Evolutionary conservation across 139 green algal species (phyloP), one percentile per base, ranked within the genome.

Genomic region (Deuterostichococcus epilithicus): DNA sequence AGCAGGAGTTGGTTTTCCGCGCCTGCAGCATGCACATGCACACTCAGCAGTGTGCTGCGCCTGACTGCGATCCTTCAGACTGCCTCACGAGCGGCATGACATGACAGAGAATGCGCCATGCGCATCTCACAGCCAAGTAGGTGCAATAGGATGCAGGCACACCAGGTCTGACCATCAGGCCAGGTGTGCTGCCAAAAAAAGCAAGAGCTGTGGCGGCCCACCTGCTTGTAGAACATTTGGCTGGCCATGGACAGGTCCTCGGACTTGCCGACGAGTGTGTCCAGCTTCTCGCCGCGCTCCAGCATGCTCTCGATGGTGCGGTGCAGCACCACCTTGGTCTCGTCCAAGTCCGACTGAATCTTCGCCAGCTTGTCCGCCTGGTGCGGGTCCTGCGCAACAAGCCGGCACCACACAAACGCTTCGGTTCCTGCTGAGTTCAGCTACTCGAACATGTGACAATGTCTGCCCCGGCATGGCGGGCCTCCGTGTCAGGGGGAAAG

Each of bases 271-370:
- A 99, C 96, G 47, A 99, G 85, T 22, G 81, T 86, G 75, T 99
- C 96, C 45, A 99, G 83, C 90, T 98, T 98, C 85, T 99, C 96
- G 4, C 96, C 96, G 15, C 96, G 80, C 81, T 92, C 88, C 76
- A 99, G 85, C 77, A 99, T 95, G 74, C 87, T 95, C 81, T 99
- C 96, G 72, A 99, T 99, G 3, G 96, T 99, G 78, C 98, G 91
- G 82, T 99, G 96, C 84, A 98, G 86, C 15, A 97, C 88, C 67
- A 96, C 84, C 75, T 92, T 89, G 2, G 93, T 97, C 77, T 98
- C 95, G 80, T 98, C 95, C 34, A 99, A 77, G 78, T 99, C 96
- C 35, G 90, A 87, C 84, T 99, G 96, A 47, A 99, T 98, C 81
- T 96, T 97, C 5, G 94, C 85, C 34, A 99, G 88, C 86, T 99